Conservation (phyloP, 2,329 filamentous ascomycete species). For the Xylariaceae sp. region DNA sequence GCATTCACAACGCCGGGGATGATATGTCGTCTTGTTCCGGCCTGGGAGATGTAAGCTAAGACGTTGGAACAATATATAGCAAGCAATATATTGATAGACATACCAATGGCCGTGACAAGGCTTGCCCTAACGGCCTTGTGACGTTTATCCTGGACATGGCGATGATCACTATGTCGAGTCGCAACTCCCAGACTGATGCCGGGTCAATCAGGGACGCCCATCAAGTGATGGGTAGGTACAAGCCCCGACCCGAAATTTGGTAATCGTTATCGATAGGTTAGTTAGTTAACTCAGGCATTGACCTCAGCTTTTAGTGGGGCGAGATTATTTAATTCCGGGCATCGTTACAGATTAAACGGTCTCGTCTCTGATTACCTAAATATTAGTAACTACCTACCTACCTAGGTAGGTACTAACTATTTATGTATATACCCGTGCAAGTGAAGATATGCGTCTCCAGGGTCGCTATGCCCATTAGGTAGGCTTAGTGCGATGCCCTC, state of each 20-base stretch:
- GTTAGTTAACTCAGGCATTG: conserved; percentile 13
- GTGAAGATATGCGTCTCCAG: too few relatives aligned
- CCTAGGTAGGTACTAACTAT: too few relatives aligned
- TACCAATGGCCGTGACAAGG: conserved; percentile 28
- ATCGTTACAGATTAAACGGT: too few relatives aligned
- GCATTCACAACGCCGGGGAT: conserved; percentile 20
- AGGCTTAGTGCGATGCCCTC: too few relatives aligned
- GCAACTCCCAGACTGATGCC: conserved; percentile 18
- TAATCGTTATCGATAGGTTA: conserved; percentile 29
- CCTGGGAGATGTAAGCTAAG: conserved; percentile 24
- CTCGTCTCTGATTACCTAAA: too few relatives aligned
- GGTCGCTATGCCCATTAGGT: too few relatives aligned
- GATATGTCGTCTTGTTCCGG: conserved; percentile 24
- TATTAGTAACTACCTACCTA: too few relatives aligned
- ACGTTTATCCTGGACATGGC: conserved; percentile 29
- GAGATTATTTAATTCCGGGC: too few relatives aligned
- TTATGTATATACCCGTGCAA: too few relatives aligned
- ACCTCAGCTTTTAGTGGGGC: too few relatives aligned
- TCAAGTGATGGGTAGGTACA: background rate
- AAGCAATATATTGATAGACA: background rate
- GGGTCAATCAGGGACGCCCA: background rate
- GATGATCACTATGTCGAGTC: conserved; percentile 20
- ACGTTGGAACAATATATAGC: background rate
- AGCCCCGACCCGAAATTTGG: conserved; percentile 23
- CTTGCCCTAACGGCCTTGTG: conserved; percentile 30